Conservation (phyloP, 225 moss, liverwort and hornwort species). For the Sphagnum contortum region DNA sequence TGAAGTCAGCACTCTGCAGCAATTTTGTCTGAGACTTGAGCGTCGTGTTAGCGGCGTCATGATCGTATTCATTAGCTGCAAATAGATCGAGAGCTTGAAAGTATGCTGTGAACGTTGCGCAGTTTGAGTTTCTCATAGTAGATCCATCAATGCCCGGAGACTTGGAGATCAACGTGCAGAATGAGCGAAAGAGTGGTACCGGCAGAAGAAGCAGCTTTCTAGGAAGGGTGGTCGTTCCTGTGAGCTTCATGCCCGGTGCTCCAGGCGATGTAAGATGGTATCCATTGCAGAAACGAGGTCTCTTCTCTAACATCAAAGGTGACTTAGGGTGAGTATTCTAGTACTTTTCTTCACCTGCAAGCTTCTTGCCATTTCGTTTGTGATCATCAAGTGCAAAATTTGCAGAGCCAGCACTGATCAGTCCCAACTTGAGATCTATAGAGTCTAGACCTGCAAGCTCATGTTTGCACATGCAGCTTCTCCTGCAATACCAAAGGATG, state of each 20-base stretch:
- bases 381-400: neutral
- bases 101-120: slow-evolving; percentile 3
- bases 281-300: slow-evolving; percentile 70
- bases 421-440: no score
- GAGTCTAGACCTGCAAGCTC: no score
- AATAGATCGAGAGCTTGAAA: no score
- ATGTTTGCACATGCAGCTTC: no score
- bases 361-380: neutral
- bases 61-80: no score
- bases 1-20: no score
- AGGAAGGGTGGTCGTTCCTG: slow-evolving; percentile 54
- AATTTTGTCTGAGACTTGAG: no score
- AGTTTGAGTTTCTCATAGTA: slow-evolving; percentile 67
- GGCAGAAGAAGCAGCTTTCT: slow-evolving; percentile 66
- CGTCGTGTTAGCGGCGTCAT: no score
- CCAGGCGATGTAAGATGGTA: slow-evolving; percentile 53
- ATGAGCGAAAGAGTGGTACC: slow-evolving; percentile 65
- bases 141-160: slow-evolving; percentile 36
- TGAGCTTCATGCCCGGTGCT: slow-evolving; percentile 25
- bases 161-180: slow-evolving; percentile 73
- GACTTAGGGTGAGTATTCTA: slow-evolving; percentile 65
- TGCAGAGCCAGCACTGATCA: no score
- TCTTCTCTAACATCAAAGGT: slow-evolving; percentile 90
- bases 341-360: neutral
- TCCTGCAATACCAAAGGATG: no score